Base-by-base conservation (phyloP, 2,329 filamentous ascomycete species). In the Xylariaceae sp. region DNA sequence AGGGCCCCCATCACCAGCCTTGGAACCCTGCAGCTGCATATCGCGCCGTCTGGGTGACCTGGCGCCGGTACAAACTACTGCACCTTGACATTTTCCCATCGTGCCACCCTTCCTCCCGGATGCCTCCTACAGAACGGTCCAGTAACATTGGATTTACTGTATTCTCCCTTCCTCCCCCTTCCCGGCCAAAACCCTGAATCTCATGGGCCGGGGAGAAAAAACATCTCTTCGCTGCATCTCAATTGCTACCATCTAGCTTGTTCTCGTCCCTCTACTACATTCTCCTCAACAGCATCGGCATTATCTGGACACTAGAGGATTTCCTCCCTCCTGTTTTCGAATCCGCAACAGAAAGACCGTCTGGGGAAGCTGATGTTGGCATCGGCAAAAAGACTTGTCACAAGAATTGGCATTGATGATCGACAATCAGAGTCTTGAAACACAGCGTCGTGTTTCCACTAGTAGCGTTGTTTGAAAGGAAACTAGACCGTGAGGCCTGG, bases 61-160 rank as follows among this genome's bases (percentile, higher is more conserved):
- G 54, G 57, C 55, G 59, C 54, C 54, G 58, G 59, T 57, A 61
- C 54, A 59, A 56, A 55, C 56, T 60, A 53, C 52, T 57, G 55
- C 52, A 58, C 47, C 52, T 46, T 52, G 41, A 51, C 51, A 58
- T 56, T 27, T 27, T 27, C 22, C 22, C 22, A 27, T 27, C 22
- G 22, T 27, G 22, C 58, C 55, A 61, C 48, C 49, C 55, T 54
- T 55, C 49, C 48, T 48, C 54, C 55, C 58, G 36, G 49, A 47
- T 58, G 52, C 55, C 55, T 52, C 52, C 32, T 58, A 51, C 45
- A 58, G 57, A 27, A 27, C 22, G 22, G 22, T 27, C 22, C 22
- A 27, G 42, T 42, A 44, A 36, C 51, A 40, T 19, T 19, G 38
- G 47, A 49, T 45, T 39, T 40, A 40, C 49, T 46, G 5, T 33